Evolutionary conservation across 75 land plant species (phyloP), one percentile per base, ranked within the genome.

Genomic region (Sequoiadendron giganteum): DNA sequence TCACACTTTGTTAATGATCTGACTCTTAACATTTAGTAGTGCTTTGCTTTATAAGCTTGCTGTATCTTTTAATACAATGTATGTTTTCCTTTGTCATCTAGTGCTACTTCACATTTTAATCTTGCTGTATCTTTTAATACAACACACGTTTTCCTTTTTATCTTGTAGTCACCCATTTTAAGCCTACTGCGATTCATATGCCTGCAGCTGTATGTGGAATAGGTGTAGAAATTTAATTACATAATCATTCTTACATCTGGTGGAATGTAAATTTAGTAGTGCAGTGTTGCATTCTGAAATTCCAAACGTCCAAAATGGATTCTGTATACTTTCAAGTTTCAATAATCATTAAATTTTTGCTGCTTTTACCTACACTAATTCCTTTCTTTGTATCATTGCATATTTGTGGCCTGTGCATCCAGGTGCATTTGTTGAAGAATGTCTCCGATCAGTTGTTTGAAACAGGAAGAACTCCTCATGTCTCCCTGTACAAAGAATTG

Each of bases 401-500:
- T 25, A 80, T 80, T 80, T 80, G 83, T 42, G 83, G 16, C n/a
- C 39, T 80, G 30, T 80, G 48, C 39, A 80, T 80, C 18, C 83
- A 80, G 83, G 48, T 19, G n/a, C 83, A 80, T 28, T 80, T 80
- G 39, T 21, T 80, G 48, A 80, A 80, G 83, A 21, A 43, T 25
- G 48, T 39, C 42, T 80, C 43, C 21, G 83, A 80, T 2, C 83
- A 80, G 49, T 80, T 80, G 83, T 25, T 43, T 18, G 30, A 80
- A 19, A 25, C 43, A 45, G 83, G 83, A 21, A 80, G 48, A 80
- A 80, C 83, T 21, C 83, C 83, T 42, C 83, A 80, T 80, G 83
- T 28, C 83, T 43, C n/a, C 11, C 3, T 80, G 83, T 80, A 80
- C 83, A 80, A 80, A 80, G 83, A 80, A 43, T 80, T 80, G 83